These are phyloP conservation scores for Macrotyloma uniflorum DNA, from an alignment of 306 rosid genomes.

Conservation along the genomic window DNA sequence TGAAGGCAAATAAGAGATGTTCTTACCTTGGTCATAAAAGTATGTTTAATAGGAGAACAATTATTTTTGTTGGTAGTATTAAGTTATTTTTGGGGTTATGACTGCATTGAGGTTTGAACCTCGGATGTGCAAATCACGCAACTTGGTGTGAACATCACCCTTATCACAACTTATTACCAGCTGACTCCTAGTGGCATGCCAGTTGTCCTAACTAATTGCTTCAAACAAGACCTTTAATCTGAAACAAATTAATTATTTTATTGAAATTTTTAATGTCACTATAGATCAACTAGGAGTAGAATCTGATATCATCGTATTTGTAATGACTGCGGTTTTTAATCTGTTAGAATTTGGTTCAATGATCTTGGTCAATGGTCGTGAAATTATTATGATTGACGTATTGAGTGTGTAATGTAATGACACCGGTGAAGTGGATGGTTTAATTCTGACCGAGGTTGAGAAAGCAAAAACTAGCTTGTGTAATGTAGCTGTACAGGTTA, in stretches of 20 bases:
- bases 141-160: too few relatives aligned
- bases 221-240: background rate
- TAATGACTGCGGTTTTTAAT: conserved; percentile 4
- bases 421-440: conserved; percentile 1
- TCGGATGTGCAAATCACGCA: background rate
- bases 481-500: background rate
- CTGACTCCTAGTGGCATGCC: background rate
- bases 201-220: background rate
- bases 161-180: background rate
- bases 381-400: background rate
- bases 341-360: conserved; percentile 19
- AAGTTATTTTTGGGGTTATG: background rate
- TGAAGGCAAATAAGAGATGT: background rate
- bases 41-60: background rate
- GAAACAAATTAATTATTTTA: background rate
- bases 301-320: background rate
- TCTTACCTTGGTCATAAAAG: background rate
- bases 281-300: conserved; percentile 2
- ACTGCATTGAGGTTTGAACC: background rate
- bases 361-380: background rate
- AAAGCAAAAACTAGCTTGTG: conserved; percentile 1
- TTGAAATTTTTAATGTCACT: background rate
- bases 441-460: background rate
- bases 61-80: background rate
- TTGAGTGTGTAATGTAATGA: background rate